Conservation (phyloP, 495 filamentous ascomycete genomes). For the Xylaria bambusicola region DNA sequence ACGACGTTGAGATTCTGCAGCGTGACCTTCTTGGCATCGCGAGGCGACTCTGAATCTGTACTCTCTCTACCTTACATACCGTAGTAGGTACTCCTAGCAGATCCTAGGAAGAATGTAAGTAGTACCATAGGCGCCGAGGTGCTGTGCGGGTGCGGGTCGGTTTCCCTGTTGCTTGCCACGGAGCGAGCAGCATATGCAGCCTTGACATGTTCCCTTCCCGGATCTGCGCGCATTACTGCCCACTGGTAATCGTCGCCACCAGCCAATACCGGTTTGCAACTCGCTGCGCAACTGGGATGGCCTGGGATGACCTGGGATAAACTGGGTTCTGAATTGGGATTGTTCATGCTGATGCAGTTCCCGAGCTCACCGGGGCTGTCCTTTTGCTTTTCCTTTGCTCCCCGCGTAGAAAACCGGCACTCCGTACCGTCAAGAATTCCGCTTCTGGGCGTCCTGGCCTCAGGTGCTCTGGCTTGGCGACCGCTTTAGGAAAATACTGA, state of each 20-base stretch:
- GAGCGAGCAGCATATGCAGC: background rate
- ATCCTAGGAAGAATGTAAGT: too few relatives aligned
- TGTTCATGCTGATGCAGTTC: constrained; percentile 6
- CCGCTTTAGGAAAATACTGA: background rate
- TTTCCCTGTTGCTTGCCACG: background rate
- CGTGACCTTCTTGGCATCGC: constrained; percentile 17
- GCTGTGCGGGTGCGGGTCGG: background rate
- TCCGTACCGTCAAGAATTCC: background rate
- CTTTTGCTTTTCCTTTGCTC: background rate
- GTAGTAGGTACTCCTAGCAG: too few relatives aligned
- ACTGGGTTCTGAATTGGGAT: background rate
- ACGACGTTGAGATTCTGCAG: constrained; percentile 18
- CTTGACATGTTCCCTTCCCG: background rate
- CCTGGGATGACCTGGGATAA: too few relatives aligned
- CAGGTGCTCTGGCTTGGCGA: background rate
- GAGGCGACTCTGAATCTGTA: constrained; percentile 4
- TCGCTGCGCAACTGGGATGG: background rate
- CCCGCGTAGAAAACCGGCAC: constrained; percentile 1
- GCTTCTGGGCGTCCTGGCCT: background rate
- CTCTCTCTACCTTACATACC: background rate
- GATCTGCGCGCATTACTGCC: background rate
- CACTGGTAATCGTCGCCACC: background rate
- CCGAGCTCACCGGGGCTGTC: background rate
- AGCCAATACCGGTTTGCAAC: background rate
- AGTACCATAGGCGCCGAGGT: background rate